Conservation (phyloP, 306 rosid genomes). For the Cucumis sativus region Cucumber_9930_V3 NC_026655.2:13992001-13992500, state of each 20-base stretch:
- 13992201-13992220: background rate
- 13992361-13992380: background rate
- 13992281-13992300: background rate
- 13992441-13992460: background rate
- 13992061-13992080: constrained; percentile 42
- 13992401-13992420: background rate
- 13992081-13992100: constrained; percentile 59
- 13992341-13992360: background rate
- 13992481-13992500: background rate
- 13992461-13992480: background rate
- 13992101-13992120: background rate
- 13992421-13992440: background rate
- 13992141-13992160: background rate
- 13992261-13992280: background rate
- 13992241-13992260: background rate
- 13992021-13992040: constrained; percentile 28
- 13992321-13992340: background rate
- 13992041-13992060: constrained; percentile 38
- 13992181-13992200: background rate
- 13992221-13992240: background rate
- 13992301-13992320: background rate
- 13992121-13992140: background rate
- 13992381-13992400: background rate
- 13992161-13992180: background rate
- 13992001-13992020: constrained; percentile 83